phyloP scores from a whole-genome alignment of 1,284 basidiomycete species.

The Ustilago nuda region DNA sequence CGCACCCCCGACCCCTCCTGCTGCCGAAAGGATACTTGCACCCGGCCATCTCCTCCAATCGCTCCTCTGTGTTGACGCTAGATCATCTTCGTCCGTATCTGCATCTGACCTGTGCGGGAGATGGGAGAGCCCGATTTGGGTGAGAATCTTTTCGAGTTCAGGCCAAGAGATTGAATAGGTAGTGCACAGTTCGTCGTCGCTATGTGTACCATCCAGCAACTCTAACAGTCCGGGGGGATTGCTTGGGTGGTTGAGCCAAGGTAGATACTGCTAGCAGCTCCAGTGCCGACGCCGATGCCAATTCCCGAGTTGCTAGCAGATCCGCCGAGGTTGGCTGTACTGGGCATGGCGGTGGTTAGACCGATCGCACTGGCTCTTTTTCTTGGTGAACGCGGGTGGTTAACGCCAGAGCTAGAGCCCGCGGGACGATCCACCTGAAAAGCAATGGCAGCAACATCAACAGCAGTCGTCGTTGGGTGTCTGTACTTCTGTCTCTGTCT shows the following conservation, averaged over 20 bases:
- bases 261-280: background rate
- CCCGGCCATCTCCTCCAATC: constrained; percentile 33
- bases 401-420: background rate
- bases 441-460: constrained; percentile 60
- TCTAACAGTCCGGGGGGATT: constrained; percentile 73
- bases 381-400: constrained; percentile 29
- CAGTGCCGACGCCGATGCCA: constrained; percentile 2
- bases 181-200: constrained; percentile 89
- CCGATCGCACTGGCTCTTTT: constrained; percentile 34
- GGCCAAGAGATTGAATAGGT: constrained; percentile 85
- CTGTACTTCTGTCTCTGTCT: constrained; percentile 34
- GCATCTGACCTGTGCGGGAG: background rate
- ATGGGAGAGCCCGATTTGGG: constrained; percentile 36
- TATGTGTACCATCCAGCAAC: constrained; percentile 85
- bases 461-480: constrained; percentile 58
- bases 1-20: constrained; percentile 13
- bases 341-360: constrained; percentile 20
- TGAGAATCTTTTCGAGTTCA: constrained; percentile 80
- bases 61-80: constrained; percentile 20
- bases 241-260: background rate
- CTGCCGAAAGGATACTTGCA: background rate
- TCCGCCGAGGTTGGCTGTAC: background rate
- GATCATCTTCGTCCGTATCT: constrained; percentile 44
- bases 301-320: constrained; percentile 3
- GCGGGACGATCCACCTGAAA: constrained; percentile 35